Percentiles rank a stretch among this genome's conserved stretches.
These are phyloP conservation scores for Alternaria longipes DNA, from an alignment of 2,329 filamentous ascomycete species.

Conservation along the genomic window DNA sequence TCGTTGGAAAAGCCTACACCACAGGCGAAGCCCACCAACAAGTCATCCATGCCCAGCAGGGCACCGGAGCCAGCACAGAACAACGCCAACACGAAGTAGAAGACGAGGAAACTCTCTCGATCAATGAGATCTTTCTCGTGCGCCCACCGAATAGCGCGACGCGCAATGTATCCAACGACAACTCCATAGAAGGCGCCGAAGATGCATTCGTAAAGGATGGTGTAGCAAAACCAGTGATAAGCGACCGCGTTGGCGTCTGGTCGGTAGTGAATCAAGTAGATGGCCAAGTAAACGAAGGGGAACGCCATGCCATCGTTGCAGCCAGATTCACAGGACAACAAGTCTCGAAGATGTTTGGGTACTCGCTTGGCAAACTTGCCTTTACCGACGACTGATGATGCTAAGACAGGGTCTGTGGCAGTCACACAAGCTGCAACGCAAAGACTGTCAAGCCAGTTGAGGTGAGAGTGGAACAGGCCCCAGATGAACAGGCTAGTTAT, in stretches of 20 bases:
- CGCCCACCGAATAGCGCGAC: conserved; percentile 87
- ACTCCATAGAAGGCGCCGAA: conserved; percentile 93
- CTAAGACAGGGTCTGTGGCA: conserved; percentile 94
- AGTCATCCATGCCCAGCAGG: conserved; percentile 88
- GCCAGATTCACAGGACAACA: conserved; percentile 94
- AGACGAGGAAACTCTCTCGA: conserved; percentile 95
- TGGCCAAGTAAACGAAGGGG: conserved; percentile 90
- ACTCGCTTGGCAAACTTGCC: conserved; percentile 98
- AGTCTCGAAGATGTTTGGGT: conserved; percentile 94
- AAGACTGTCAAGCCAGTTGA: conserved; percentile 90
- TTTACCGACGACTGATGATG: conserved; percentile 97
- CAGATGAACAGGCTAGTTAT: conserved; percentile 93
- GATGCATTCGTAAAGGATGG: conserved; percentile 93
- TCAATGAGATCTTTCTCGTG: conserved; percentile 89
- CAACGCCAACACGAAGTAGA: conserved; percentile 95
- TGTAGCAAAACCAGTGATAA: conserved; percentile 88
- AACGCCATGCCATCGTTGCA: conserved; percentile 99
- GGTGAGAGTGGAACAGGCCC: conserved; percentile 78
- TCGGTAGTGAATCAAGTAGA: conserved; percentile 88
- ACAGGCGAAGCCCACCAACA: conserved; percentile 92
- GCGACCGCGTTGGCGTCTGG: conserved; percentile 73
- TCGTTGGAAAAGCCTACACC: conserved; percentile 99
- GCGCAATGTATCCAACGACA: conserved; percentile 83
- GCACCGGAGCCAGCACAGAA: conserved; percentile 96
- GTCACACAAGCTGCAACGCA: conserved; percentile 92